phyloP scores from a whole-genome alignment of 805 yeast genomes.

The Teunomyces pallodes region DNA sequence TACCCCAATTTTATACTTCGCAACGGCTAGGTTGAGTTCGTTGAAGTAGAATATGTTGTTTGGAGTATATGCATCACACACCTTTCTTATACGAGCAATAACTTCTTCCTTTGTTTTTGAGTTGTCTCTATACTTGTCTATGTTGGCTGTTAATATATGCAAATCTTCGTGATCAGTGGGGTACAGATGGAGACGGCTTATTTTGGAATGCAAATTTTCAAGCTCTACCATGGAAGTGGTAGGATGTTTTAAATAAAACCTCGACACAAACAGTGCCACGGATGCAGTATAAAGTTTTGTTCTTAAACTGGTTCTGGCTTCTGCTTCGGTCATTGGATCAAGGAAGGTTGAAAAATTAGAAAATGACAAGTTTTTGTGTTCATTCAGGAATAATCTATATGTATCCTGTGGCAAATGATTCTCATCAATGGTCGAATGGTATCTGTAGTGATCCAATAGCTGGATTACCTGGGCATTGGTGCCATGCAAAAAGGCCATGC shows the following conservation, averaged over 20 bases:
- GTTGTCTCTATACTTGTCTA: not conserved
- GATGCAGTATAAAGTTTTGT: not conserved
- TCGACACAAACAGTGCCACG: not conserved
- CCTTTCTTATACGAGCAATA: slow-evolving; percentile 1
- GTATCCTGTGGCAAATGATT: slow-evolving; percentile 20
- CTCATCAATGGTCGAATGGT: slow-evolving; percentile 14
- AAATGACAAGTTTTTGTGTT: slow-evolving; percentile 6
- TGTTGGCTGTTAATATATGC: not conserved
- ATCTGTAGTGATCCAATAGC: slow-evolving; percentile 18
- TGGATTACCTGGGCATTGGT: not conserved
- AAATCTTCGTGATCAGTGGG: not conserved
- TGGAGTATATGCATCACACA: slow-evolving; percentile 8
- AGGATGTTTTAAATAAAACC: not conserved
- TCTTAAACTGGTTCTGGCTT: not conserved
- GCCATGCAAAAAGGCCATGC: not conserved
- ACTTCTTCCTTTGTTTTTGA: not conserved
- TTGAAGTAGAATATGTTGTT: slow-evolving; percentile 20
- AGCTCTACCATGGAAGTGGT: not conserved
- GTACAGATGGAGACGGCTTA: not conserved
- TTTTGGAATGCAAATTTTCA: not conserved
- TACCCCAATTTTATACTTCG: slow-evolving; percentile 14
- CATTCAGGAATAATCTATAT: slow-evolving; percentile 13
- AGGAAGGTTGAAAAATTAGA: not conserved
- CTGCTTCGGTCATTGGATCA: not conserved
- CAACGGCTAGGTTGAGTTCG: slow-evolving; percentile 18